Percentiles rank a stretch among this genome's conserved stretches.
Evolutionary conservation across 2,329 filamentous ascomycete species (phyloP).

Genomic region (Gnomoniopsis sp.): DNA sequence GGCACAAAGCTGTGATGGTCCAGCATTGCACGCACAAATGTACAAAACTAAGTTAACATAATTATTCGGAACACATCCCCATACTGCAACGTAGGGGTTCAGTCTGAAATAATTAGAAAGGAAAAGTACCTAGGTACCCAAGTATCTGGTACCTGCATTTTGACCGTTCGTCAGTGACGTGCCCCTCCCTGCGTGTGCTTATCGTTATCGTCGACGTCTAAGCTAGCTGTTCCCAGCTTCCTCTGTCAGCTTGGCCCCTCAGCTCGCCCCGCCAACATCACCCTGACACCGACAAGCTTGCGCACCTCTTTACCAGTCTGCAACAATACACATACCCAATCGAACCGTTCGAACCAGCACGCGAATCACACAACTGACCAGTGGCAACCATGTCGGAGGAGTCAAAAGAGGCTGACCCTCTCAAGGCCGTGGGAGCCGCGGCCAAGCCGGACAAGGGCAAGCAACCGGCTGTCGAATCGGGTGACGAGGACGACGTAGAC

Average conservation of each 20-base stretch:
- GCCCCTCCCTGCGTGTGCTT: no score
- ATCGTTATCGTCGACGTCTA: background rate
- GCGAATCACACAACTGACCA: background rate
- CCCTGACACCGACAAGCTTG: background rate
- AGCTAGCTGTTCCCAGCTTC: background rate
- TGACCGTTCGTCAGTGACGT: no score
- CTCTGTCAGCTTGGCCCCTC: background rate
- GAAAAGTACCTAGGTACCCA: no score
- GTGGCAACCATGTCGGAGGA: conserved; percentile 44
- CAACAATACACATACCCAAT: background rate
- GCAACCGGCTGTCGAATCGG: conserved; percentile 42
- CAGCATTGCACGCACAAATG: no score
- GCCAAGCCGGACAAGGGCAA: conserved; percentile 39
- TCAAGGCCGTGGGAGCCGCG: conserved; percentile 40
- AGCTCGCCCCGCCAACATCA: background rate
- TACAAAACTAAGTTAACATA: no score
- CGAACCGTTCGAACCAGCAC: background rate
- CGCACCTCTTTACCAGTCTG: no score
- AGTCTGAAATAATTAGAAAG: no score
- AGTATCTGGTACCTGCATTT: no score
- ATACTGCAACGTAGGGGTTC: no score
- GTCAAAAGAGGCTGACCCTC: conserved; percentile 58
- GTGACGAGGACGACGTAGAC: conserved; percentile 43
- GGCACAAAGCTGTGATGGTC: no score
- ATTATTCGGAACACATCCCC: no score